phyloP scores from a whole-genome alignment of 306 rosid species.

The Cucumis cinereus region DNA sequence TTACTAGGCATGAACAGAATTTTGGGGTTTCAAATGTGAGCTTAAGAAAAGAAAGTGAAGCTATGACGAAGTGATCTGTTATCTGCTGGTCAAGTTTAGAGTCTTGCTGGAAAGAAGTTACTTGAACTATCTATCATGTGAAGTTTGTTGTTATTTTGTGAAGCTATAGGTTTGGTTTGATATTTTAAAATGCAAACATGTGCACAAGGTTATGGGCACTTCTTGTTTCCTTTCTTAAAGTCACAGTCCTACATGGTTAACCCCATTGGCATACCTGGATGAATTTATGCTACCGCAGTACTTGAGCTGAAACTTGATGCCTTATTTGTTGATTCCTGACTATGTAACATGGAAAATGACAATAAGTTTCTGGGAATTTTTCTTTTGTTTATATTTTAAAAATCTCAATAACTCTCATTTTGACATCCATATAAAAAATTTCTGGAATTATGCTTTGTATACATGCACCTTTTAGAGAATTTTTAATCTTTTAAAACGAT shows the following conservation, averaged over 20 bases:
- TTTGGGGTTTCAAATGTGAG: not conserved
- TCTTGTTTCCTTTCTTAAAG: not conserved
- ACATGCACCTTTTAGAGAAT: not conserved
- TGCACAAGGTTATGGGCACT: not conserved
- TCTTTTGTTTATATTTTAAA: not conserved
- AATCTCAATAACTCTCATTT: not conserved
- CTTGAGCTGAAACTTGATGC: not conserved
- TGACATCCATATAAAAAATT: not conserved
- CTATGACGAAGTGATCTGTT: not conserved
- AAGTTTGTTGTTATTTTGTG: not conserved
- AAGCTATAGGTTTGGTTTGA: not conserved
- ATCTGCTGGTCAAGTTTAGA: not conserved
- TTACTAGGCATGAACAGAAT: not conserved
- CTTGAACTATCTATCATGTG: conserved; percentile 1
- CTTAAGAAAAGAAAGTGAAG: not conserved
- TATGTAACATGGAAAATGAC: not conserved
- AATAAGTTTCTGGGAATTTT: not conserved
- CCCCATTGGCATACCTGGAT: not conserved
- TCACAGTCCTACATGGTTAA: not conserved
- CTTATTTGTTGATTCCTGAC: not conserved
- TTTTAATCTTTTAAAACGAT: not conserved
- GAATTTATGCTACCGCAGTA: not conserved
- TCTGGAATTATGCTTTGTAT: not conserved
- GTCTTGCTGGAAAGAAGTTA: not conserved
- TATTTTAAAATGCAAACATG: not conserved